A percentile compares a stretch with the other conserved stretches of the same genome.
Conservation (phyloP, 73 alveolate genomes). For the Breviolum minutum region DNA sequence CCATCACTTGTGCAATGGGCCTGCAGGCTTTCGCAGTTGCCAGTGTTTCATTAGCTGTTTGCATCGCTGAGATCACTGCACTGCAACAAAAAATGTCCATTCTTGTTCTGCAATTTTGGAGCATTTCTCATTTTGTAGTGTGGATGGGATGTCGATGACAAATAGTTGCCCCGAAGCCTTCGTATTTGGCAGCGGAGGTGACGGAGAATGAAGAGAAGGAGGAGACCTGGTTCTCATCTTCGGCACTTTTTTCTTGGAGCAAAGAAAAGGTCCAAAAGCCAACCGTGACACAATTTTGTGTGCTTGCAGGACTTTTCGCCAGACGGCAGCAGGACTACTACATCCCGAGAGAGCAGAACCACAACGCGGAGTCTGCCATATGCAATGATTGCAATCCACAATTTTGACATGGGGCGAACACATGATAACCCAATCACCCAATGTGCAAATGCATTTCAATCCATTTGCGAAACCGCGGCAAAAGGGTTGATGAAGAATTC, state of each 20-base stretch:
- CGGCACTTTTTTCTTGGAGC: not conserved
- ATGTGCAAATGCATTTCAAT: not conserved
- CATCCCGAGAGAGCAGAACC: slow-evolving; percentile 74
- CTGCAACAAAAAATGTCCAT: no score
- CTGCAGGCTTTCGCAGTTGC: slow-evolving; percentile 32
- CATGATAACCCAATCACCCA: not conserved
- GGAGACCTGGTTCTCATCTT: not conserved
- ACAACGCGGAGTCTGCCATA: slow-evolving; percentile 8
- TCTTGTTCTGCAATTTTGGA: no score
- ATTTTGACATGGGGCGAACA: not conserved
- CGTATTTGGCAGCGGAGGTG: not conserved
- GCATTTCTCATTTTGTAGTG: no score
- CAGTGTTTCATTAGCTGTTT: no score
- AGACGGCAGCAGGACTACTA: slow-evolving; percentile 67
- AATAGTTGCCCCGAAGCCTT: no score
- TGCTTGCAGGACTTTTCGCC: slow-evolving; percentile 50
- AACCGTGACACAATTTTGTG: not conserved
- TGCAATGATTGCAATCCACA: not conserved
- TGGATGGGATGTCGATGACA: no score
- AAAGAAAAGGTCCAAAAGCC: no score
- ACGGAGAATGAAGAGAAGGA: slow-evolving; percentile 41
- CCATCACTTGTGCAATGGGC: slow-evolving; percentile 91
- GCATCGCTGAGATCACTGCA: not conserved
- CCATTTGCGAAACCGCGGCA: no score
- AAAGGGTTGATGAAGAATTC: no score